Conservation (phyloP, 179 eudicot species). For the Spergularia azorica region DNA sequence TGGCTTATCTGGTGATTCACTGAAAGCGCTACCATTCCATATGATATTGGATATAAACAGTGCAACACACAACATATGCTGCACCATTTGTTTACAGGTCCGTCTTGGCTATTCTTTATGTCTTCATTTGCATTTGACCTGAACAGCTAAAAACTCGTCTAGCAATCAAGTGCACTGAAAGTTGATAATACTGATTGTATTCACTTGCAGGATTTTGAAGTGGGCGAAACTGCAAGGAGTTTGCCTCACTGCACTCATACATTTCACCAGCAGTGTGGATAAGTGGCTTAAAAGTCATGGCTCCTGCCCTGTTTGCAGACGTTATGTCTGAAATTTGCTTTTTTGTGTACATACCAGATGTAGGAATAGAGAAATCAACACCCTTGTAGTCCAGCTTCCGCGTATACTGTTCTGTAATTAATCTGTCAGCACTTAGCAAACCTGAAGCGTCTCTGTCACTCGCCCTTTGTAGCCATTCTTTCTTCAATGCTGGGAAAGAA, state of each 20-base stretch:
- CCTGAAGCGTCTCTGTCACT: constrained; percentile 19
- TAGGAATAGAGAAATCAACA: constrained; percentile 10
- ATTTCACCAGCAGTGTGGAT: constrained; percentile 60
- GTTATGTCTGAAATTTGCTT: constrained; percentile 27
- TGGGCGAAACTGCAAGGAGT: constrained; percentile 56
- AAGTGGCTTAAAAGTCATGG: constrained; percentile 56
- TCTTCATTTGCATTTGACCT: not conserved
- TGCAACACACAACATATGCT: constrained; percentile 38
- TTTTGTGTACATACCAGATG: constrained; percentile 19
- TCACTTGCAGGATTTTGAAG: constrained; percentile 53
- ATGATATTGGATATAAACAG: constrained; percentile 33
- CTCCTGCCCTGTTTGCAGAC: constrained; percentile 68
- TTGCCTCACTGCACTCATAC: constrained; percentile 62
- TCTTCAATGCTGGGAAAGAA: constrained; percentile 8
- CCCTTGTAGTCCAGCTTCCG: not conserved
- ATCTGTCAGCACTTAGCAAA: constrained; percentile 16
- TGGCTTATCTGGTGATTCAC: constrained; percentile 50
- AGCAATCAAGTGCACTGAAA: not conserved
- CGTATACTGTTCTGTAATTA: constrained; percentile 27
- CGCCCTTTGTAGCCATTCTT: constrained; percentile 18
- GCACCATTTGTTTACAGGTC: constrained; percentile 73
- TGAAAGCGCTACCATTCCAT: constrained; percentile 50
- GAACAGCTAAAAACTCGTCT: not conserved
- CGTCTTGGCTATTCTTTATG: not conserved
- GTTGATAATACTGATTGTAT: not conserved